Conservation (phyloP, 2,329 filamentous ascomycete species). For the Aspergillus sp. region DNA sequence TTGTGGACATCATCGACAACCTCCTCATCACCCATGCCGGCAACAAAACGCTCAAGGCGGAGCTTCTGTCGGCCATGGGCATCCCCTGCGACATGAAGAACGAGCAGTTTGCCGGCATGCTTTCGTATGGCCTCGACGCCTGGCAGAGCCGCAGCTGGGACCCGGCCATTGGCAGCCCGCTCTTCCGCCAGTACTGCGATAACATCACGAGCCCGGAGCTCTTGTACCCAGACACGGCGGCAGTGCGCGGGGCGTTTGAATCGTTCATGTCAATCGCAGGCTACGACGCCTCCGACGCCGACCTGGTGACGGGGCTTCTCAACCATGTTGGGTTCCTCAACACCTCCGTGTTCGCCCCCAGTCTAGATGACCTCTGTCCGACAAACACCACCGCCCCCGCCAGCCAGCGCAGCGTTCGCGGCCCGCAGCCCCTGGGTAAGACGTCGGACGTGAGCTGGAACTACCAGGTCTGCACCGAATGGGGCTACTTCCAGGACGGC, state of each 20-base stretch:
- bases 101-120: constrained; percentile 19
- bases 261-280: constrained; percentile 9
- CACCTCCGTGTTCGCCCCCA: constrained; percentile 37
- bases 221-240: constrained; percentile 38
- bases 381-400: neutral
- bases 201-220: constrained; percentile 52
- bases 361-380: neutral
- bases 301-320: constrained; percentile 51
- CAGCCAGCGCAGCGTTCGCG: neutral
- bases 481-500: constrained; percentile 77
- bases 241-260: constrained; percentile 30
- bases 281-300: constrained; percentile 33
- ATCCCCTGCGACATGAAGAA: constrained; percentile 27
- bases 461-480: constrained; percentile 61
- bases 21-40: constrained; percentile 52
- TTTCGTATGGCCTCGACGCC: constrained; percentile 46
- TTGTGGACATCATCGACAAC: constrained; percentile 59
- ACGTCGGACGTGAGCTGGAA: constrained; percentile 52
- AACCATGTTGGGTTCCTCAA: constrained; percentile 60
- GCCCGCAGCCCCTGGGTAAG: constrained; percentile 7
- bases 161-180: constrained; percentile 49
- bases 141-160: constrained; percentile 64
- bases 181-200: constrained; percentile 55
- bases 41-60: constrained; percentile 40
- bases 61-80: constrained; percentile 56